Conservation (phyloP, 31 red algal species). For the Bonnemaisonia californica region DNA sequence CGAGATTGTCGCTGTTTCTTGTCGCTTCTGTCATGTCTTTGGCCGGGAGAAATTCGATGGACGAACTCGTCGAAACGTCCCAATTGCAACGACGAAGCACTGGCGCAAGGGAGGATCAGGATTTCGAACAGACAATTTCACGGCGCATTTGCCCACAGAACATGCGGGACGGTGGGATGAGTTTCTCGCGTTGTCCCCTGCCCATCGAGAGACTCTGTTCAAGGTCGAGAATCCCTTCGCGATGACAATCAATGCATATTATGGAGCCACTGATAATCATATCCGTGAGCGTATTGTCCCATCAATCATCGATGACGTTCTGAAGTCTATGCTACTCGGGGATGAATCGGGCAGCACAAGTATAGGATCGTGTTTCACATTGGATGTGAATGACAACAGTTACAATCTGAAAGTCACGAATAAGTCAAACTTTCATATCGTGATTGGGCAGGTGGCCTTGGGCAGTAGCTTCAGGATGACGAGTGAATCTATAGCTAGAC, state of each 20-base stretch:
- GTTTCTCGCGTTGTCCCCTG: neutral
- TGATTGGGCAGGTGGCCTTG: constrained; percentile 4
- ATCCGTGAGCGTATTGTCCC: neutral
- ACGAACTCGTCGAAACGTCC: neutral
- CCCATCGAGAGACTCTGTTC: neutral
- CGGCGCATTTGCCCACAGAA: neutral
- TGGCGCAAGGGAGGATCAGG: neutral
- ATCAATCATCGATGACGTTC: neutral
- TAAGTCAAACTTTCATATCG: constrained; percentile 10
- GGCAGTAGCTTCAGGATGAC: constrained; percentile 7
- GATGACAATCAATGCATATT: constrained; percentile 16
- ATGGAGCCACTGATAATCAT: neutral
- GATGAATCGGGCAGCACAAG: neutral
- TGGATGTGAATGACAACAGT: constrained; percentile 11
- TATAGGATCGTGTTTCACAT: neutral
- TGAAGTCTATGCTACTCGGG: neutral
- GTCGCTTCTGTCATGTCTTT: constrained; percentile 4
- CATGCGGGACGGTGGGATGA: neutral
- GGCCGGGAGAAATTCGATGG: neutral
- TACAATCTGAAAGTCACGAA: neutral
- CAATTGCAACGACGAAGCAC: constrained; percentile 2
- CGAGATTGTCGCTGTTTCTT: neutral
- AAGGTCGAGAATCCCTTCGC: neutral
- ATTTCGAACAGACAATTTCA: constrained; percentile 18
- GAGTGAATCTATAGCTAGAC: neutral